Evolutionary conservation across 495 filamentous ascomycete genomes (phyloP), one percentile per base, ranked within the genome.

Genomic region (Penicillium bialowiezense): DNA sequence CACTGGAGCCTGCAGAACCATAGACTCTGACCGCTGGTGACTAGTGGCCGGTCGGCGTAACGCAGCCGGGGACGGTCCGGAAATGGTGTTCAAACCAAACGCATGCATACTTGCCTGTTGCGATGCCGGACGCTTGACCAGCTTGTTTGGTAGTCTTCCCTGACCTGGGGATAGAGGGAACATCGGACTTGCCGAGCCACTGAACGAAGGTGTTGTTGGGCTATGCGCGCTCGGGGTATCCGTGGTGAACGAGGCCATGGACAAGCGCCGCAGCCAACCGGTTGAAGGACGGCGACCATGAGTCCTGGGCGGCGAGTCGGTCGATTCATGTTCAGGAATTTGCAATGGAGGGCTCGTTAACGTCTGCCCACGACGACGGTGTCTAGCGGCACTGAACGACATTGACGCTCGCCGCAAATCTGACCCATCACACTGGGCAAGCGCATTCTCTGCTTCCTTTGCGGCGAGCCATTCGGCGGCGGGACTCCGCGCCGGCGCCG

Each of bases 11-110:
- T 59, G 63, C 20, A 84, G 76, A 49, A 82, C 79, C 32, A 88
- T 68, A 1, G 85, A 87, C 14, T 85, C 86, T 2, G 88, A 86
- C 49, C 89, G 77, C 65, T 95, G 90, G 68, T 95, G 86, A 65
- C 90, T 95, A 14, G 91, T 95, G 14, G 87, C 90, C 17, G 90
- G 90, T 60, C 90, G 76, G 46, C 87, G 80, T 40, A 91, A 71
- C 5, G 77, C 79, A 12, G 81, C 68, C 44, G 82, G 62, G 52
- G 81, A 75, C 14, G 82, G 73, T 36, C 81, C 80, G 37, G 64
- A 52, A 9, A 60, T 46, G 8, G 63, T 57, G 34, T 56, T 54
- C 37, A 58, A 32, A 45, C 59, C 52, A 35, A 63, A 41, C 45
- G 62, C 54, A 58, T 71, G 47, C 44, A 59, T 50, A 70, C 68